These are phyloP conservation scores for Suillus discolor DNA, from an alignment of 768 basidiomycete species.

Conservation along the genomic window DNA sequence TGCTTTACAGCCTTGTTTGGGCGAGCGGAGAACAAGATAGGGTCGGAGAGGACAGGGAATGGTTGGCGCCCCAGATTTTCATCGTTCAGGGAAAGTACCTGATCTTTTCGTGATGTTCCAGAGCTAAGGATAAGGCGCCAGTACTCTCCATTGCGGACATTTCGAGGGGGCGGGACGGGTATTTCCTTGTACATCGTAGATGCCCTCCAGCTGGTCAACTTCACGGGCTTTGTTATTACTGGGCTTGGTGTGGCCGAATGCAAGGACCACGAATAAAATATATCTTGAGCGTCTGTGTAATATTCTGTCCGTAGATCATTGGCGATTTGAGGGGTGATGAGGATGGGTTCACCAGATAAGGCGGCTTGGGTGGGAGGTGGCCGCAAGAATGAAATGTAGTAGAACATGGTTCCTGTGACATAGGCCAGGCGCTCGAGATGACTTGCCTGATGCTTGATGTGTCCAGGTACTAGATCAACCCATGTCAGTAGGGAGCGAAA, in stretches of 20 bases:
- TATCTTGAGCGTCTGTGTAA: constrained; percentile 54
- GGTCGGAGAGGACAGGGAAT: constrained; percentile 71
- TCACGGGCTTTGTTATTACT: constrained; percentile 45
- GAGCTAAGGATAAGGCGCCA: constrained; percentile 70
- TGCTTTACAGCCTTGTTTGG: constrained; percentile 52
- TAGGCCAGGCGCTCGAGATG: neutral
- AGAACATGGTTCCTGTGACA: constrained; percentile 49
- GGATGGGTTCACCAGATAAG: constrained; percentile 42
- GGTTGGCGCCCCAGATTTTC: constrained; percentile 45
- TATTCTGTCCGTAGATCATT: constrained; percentile 90
- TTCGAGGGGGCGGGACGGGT: constrained; percentile 61
- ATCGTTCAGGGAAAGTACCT: constrained; percentile 45
- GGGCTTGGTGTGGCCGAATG: constrained; percentile 24
- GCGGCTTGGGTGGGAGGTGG: constrained; percentile 68
- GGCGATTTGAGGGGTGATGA: constrained; percentile 81
- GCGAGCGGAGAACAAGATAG: constrained; percentile 48
- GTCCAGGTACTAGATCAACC: neutral
- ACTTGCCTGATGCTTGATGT: neutral
- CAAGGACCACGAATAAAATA: constrained; percentile 70
- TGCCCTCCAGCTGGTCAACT: constrained; percentile 75
- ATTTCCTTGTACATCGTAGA: constrained; percentile 77
- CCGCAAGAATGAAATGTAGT: constrained; percentile 87
- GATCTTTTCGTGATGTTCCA: constrained; percentile 28
- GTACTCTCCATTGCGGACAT: constrained; percentile 50
- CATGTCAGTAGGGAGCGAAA: neutral